Evolutionary conservation across 1,284 basidiomycete genomes (phyloP), one percentile per base, ranked within the genome.

Genomic region (Trichosporon coremiiforme): DNA sequence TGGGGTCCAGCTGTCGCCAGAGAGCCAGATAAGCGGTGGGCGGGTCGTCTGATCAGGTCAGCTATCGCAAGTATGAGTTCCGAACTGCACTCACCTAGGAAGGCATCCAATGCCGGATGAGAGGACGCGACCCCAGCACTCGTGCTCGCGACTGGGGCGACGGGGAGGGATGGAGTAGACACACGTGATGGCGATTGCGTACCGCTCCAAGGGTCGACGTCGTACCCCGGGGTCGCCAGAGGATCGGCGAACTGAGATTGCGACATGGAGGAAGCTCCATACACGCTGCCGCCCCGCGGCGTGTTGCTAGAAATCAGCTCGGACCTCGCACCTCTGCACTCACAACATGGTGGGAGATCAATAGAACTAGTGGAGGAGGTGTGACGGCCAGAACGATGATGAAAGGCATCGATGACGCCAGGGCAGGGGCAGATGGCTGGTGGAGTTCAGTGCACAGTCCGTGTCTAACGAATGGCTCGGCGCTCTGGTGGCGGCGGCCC

Each of bases 141-240:
- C 12, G 15, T 57, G 13, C 62, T 62, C 15, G 60, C 35, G 33
- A 22, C 45, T 35, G 50, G 22, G 15, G 45, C 63, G 17, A 45
- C 38, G 5, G 41, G 50, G 10, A 67, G 53, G 4, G n/a, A 17
- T 7, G 77, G 76, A 2, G 77, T 76, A 6, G 67, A 69, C 9
- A 70, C 69, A 15, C 76, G 64, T 1, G 75, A 75, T 10, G 92
- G 92, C 70, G 89, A 90, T 2, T 92, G 92, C 8, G 88, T 87
- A 69, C 90, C 86, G 77, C 90, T 92, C 93, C 93, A 95, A 20
- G 93, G 93, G 84, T 95, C 93, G 53, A 92, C 87, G 31, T 90
- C 90, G 74, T 88, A 92, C 25, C 67, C 68, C 4, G 75, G 73
- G 4, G 78, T 75, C 31, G 79, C 79, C 47, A 82, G 74, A 0